These are phyloP conservation scores for Kewa caespitosa DNA, from an alignment of 179 eudicot species.

Conservation along the genomic window DNA sequence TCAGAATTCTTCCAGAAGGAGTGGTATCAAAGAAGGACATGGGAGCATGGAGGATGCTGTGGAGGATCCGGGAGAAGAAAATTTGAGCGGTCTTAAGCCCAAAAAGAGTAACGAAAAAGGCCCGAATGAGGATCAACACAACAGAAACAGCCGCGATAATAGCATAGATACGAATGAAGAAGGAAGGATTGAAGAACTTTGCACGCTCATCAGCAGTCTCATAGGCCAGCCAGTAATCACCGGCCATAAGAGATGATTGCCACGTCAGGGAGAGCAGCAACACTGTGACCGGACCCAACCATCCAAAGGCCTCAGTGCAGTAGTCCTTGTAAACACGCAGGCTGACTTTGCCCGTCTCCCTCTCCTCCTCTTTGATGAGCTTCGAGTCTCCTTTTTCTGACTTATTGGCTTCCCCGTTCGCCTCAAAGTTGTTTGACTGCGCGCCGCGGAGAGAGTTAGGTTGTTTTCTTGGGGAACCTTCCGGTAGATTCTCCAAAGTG, in stretches of 20 bases:
- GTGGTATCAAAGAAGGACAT: constrained; percentile 97
- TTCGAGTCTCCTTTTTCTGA: constrained; percentile 49
- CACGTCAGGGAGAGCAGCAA: constrained; percentile 54
- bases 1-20: constrained; percentile 94
- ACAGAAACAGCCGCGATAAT: constrained; percentile 54
- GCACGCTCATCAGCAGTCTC: constrained; percentile 70
- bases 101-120: constrained; percentile 47
- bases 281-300: constrained; percentile 70
- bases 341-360: constrained; percentile 82
- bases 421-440: constrained; percentile 33
- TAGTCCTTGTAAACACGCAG: constrained; percentile 65
- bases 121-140: constrained; percentile 45
- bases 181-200: constrained; percentile 53
- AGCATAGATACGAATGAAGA: constrained; percentile 66
- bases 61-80: constrained; percentile 60
- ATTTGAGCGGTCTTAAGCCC: constrained; percentile 81
- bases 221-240: constrained; percentile 94
- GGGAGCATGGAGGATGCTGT: constrained; percentile 85
- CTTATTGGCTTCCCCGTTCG: constrained; percentile 41
- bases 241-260: constrained; percentile 74
- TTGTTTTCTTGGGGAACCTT: constrained; percentile 36
- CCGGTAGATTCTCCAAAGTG: constrained; percentile 16
- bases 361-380: constrained; percentile 88
- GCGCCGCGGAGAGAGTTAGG: constrained; percentile 36
- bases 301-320: constrained; percentile 88